Evolutionary conservation across 352 stramenopile species (phyloP).

Genomic region (Proteromonas lacertae): DNA sequence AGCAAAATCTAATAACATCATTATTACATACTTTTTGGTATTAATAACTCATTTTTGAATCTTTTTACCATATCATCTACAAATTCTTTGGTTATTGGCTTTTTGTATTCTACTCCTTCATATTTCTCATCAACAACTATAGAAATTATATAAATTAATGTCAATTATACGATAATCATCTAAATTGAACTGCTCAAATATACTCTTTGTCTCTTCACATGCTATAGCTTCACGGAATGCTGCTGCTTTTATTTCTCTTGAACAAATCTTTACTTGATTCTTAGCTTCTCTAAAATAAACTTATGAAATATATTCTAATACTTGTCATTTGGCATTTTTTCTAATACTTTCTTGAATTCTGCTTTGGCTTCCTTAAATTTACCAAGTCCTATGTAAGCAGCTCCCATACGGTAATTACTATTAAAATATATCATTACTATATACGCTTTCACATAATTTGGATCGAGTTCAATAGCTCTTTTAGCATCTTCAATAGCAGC

Average conservation of each 20-base stretch:
- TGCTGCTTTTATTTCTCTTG: slow-evolving; percentile 75
- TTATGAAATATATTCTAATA: slow-evolving; percentile 11
- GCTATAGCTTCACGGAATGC: slow-evolving; percentile 81
- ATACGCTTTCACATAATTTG: slow-evolving; percentile 83
- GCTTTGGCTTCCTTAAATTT: slow-evolving; percentile 3
- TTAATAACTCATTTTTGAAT: too few species aligned
- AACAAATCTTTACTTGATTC: slow-evolving; percentile 65
- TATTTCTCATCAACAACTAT: too few species aligned
- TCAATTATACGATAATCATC: too few species aligned
- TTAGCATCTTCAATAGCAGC: slow-evolving; percentile 77
- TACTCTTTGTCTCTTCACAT: slow-evolving; percentile 49
- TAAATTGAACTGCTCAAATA: slow-evolving; percentile 40
- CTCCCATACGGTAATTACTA: slow-evolving; percentile 31
- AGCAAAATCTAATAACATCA: too few species aligned
- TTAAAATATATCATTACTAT: slow-evolving; percentile 18
- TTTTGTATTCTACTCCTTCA: too few species aligned
- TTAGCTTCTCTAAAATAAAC: slow-evolving; percentile 20
- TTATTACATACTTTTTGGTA: too few species aligned
- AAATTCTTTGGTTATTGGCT: too few species aligned
- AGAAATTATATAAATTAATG: too few species aligned
- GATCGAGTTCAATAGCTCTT: slow-evolving; percentile 39
- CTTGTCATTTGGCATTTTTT: slow-evolving; percentile 66
- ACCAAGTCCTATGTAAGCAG: slow-evolving; percentile 68
- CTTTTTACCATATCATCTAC: too few species aligned
- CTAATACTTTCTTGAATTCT: too few species aligned